Evolutionary conservation across 2,329 filamentous ascomycete species (phyloP), one percentile per base, ranked within the genome.

Genomic region (Ilyonectria robusta): DNA sequence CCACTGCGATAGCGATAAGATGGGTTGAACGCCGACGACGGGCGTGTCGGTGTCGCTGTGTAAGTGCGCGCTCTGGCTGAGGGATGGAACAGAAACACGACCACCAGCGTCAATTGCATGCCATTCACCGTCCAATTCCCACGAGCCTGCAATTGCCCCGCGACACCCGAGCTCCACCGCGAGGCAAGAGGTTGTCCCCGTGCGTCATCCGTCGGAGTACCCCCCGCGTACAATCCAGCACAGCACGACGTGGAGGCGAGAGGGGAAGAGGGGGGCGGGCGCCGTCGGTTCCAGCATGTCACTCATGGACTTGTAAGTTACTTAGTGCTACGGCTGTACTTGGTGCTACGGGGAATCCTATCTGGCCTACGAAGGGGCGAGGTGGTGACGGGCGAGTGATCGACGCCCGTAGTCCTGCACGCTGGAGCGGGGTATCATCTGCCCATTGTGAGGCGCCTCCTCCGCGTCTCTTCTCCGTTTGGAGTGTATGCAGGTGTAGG

Each of bases 1-100:
- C 29, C 48, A 69, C 54, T 57, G 44, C 62, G 62, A 70, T 68
- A 73, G 59, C 62, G 71, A 72, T 71, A 73, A 73, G 68, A 59
- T 46, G 57, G 48, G 51, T 11, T n/a, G 26, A 59, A 65, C 53
- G 57, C 59, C 63, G 26, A 67, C 48, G 46, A 65, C 55, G 37
- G 19, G 31, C 47, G 19, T 9, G 26, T 17, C 11, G 35, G 19
- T 9, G 26, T 17, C 11, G 35, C 26, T n/a, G 63, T 66, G 57
- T 66, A 62, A 62, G 57, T 61, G 35, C 26, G 19, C 26, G 29
- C 26, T 26, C 26, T 26, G 19, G 31, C 19, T 29, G 33, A 26
- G 51, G 37, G 31, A 33, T 11, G 11, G 2, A 33, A 11, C 8
- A 33, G 31, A 33, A 11, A 33, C 11, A 33, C 11, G 8, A 51